Conservation (phyloP, 768 basidiomycete genomes). For the Trametes villosa region DNA sequence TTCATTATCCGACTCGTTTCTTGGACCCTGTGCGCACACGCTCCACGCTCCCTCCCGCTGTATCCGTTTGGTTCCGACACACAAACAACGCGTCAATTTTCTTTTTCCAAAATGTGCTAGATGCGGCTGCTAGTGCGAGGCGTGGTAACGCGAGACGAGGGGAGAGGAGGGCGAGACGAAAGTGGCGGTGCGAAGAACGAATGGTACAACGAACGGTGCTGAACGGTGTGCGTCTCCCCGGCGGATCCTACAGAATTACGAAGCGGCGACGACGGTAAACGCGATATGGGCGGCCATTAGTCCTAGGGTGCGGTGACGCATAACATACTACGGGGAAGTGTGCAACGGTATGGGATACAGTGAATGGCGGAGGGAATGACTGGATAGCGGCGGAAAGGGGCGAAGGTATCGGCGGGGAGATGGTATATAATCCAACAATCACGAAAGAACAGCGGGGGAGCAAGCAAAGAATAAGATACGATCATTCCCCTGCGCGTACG, state of each 20-base stretch:
- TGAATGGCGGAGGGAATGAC: conserved; percentile 10
- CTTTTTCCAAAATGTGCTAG: conserved; percentile 7
- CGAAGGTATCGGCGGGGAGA: conserved; percentile 26
- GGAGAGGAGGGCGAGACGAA: not conserved
- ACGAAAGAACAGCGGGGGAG: conserved; percentile 23
- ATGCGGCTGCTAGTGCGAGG: not conserved
- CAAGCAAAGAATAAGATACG: conserved; percentile 22
- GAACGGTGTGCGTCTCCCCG: conserved; percentile 1
- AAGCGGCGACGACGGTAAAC: conserved; percentile 5
- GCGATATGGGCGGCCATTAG: conserved; percentile 14
- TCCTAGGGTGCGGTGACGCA: conserved; percentile 18
- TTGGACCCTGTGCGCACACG: not conserved
- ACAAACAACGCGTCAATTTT: conserved; percentile 17
- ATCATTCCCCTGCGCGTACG: conserved; percentile 8
- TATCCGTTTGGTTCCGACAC: not conserved
- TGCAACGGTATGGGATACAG: conserved; percentile 29
- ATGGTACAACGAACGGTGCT: conserved; percentile 20
- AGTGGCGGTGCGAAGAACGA: conserved; percentile 5
- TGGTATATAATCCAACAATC: conserved; percentile 40
- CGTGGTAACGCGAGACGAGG: not conserved
- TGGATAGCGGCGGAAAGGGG: conserved; percentile 12
- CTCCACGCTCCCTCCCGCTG: not conserved
- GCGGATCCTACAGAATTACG: conserved; percentile 18
- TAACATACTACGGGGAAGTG: conserved; percentile 16
- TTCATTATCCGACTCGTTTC: not conserved